These are phyloP conservation scores for Veloporphyrellus conicus DNA, from an alignment of 1,284 basidiomycete genomes.

Conservation along the genomic window DNA sequence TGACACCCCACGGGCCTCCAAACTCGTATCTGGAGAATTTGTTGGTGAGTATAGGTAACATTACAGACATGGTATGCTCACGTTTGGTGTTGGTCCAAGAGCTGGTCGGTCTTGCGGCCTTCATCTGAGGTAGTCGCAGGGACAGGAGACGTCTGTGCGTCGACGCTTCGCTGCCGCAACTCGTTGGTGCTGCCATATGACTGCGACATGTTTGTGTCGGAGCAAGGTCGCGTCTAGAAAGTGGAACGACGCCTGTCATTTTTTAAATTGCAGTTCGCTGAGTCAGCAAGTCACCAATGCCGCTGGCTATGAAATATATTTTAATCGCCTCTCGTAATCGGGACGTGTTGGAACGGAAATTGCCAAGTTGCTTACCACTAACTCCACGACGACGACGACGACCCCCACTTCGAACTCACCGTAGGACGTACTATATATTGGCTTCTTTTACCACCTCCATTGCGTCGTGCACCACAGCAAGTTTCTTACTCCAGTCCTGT, in stretches of 20 bases:
- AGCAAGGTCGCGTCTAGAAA: not conserved
- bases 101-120: conserved; percentile 44
- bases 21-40: conserved; percentile 78
- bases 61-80: conserved; percentile 34
- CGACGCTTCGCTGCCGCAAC: conserved; percentile 29
- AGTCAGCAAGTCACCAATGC: conserved; percentile 21
- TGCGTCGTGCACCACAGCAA: conserved; percentile 17
- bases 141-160: conserved; percentile 1
- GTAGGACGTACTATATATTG: conserved; percentile 26
- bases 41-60: conserved; percentile 11
- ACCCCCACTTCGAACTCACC: conserved; percentile 2
- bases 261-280: conserved; percentile 16
- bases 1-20: conserved; percentile 88
- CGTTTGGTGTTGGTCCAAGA: conserved; percentile 73
- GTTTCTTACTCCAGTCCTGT: conserved; percentile 15
- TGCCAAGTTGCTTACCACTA: conserved; percentile 7
- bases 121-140: conserved; percentile 27
- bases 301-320: conserved; percentile 12
- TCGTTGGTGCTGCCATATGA: conserved; percentile 24
- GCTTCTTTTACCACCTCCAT: conserved; percentile 7
- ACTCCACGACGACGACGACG: conserved; percentile 18
- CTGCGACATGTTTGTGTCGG: conserved; percentile 26
- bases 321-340: conserved; percentile 23
- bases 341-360: not conserved
- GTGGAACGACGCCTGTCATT: conserved; percentile 13